Evolutionary conservation across 164 flowering plant genomes (phyloP).

Genomic region (Piper longum): DNA sequence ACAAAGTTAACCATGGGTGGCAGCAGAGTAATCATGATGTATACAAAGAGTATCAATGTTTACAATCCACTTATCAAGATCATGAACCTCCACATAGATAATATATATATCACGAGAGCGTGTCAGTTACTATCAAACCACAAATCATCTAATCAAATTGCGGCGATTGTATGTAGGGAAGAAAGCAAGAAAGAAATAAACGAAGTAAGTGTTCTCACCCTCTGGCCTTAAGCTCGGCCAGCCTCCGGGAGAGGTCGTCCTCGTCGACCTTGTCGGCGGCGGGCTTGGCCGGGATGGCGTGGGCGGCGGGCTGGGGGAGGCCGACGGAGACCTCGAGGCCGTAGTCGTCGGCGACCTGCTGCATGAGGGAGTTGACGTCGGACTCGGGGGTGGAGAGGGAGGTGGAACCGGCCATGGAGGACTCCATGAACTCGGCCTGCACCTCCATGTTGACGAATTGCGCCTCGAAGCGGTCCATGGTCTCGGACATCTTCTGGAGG

Average conservation of each 20-base stretch:
- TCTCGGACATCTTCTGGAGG: constrained; percentile 16
- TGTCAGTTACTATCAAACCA: too few species aligned
- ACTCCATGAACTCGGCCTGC: constrained; percentile 15
- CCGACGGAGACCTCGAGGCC: constrained; percentile 24
- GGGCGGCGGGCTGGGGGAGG: constrained; percentile 20
- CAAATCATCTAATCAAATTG: too few species aligned
- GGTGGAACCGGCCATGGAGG: constrained; percentile 15
- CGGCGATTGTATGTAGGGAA: too few species aligned
- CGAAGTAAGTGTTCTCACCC: constrained; percentile 2
- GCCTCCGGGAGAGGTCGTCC: constrained; percentile 16
- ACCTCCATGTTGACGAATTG: constrained; percentile 20
- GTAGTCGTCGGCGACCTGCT: constrained; percentile 25
- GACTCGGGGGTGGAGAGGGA: constrained; percentile 22
- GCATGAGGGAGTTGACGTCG: constrained; percentile 36
- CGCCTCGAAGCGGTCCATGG: constrained; percentile 18
- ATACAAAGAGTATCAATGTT: too few species aligned
- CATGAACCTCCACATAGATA: too few species aligned
- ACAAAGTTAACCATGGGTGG: too few species aligned
- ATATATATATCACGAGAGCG: too few species aligned
- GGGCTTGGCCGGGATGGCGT: too few species aligned
- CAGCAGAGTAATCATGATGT: too few species aligned
- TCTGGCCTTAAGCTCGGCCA: constrained; percentile 15
- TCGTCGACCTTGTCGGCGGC: constrained; percentile 3
- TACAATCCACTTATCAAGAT: too few species aligned
- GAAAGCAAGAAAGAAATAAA: too few species aligned